Evolutionary conservation across 2,329 filamentous ascomycete species (phyloP), one percentile per base, ranked within the genome.

Genomic region (Microsporum canis): DNA sequence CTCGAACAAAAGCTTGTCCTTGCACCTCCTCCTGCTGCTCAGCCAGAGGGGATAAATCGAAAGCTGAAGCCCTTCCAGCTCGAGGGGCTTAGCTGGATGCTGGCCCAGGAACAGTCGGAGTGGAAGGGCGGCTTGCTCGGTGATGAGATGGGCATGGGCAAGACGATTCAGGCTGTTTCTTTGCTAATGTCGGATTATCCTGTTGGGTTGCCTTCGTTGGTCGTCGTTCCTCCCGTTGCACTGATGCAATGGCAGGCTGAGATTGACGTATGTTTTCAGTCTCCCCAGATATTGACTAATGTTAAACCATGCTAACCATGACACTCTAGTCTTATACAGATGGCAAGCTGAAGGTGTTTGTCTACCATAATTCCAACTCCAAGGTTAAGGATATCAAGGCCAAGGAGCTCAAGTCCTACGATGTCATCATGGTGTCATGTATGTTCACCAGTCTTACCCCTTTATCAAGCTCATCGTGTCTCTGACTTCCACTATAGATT

Each of bases 111-210:
- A 72, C 79, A 88, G 74, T 88, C 84, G 0, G 77, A 87, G 43
- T 97, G 91, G 82, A 89, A 86, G 69, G 94, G 94, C 17, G 94
- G 94, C 12, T 79, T 99, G 1, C 82, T 99, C 1, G 94, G 94
- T 62, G 94, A 99, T 68, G 94, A 99, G 75, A 99, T 99, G 94
- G 94, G 94, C 5, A 88, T 99, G 76, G 94, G 94, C 57, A 99
- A 99, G 78, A 99, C 94, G 0, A 97, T 99, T 58, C 94, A 99
- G 74, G 92, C 94, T 1, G 94, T 99, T 17, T 96, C 92, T 2
- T 82, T 99, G 51, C 91, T 99, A 73, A 97, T 97, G 94, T 96
- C 92, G 0, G 91, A 97, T 71, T 96, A 89, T 68, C 92, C 91
- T 2, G 88, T 86, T 27, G 88, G 87, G 66, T 77, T 87, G 60